phyloP scores from a whole-genome alignment of 768 basidiomycete genomes.

The Amanita rimosa region DNA sequence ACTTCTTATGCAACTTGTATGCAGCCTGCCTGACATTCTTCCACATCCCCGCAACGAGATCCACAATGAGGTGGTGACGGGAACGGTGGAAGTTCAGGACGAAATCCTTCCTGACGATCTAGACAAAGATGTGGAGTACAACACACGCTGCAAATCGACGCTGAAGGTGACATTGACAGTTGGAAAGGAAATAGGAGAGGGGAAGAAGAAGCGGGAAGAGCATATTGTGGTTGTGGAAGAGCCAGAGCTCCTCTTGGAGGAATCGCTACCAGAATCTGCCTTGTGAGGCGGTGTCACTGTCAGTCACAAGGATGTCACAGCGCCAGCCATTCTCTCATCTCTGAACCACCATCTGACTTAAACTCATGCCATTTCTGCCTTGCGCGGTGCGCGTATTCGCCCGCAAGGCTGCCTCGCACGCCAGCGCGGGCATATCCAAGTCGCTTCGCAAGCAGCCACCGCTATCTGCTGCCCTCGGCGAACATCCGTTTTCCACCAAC shows the following conservation, averaged over 20 bases:
- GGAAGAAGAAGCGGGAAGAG: neutral
- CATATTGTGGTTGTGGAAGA: constrained; percentile 17
- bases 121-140: constrained; percentile 55
- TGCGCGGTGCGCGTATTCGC: constrained; percentile 3
- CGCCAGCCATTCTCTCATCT: neutral
- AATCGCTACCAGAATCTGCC: constrained; percentile 1
- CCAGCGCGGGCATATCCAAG: neutral
- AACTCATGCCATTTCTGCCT: neutral
- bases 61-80: constrained; percentile 49
- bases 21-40: constrained; percentile 62
- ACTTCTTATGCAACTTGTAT: constrained; percentile 55
- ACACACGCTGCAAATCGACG: constrained; percentile 61
- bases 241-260: constrained; percentile 26
- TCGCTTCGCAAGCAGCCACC: neutral
- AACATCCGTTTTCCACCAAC: neutral
- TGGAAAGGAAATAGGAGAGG: constrained; percentile 29
- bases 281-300: neutral
- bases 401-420: constrained; percentile 3
- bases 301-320: too few relatives aligned
- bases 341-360: neutral
- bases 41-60: constrained; percentile 58
- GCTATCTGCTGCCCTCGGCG: neutral
- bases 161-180: constrained; percentile 50
- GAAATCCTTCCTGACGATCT: constrained; percentile 70
- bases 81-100: constrained; percentile 65